Percentiles rank a stretch among this genome's conserved stretches.
Conservation (phyloP, 192 early-diverging fungal genomes). For the Linderina pennispora region DNA sequence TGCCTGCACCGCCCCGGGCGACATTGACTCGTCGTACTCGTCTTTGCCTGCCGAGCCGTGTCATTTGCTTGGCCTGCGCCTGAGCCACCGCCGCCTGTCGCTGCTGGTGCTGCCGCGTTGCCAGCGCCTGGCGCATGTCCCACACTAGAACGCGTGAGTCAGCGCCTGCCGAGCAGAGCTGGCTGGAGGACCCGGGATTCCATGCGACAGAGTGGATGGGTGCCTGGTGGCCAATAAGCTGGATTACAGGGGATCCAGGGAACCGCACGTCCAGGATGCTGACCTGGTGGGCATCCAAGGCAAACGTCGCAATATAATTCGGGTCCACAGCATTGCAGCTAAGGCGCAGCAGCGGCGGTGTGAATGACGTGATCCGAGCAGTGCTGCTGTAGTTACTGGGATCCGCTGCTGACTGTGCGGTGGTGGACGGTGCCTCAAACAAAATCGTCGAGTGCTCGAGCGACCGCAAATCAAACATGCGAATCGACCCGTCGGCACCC, state of each 20-base stretch:
- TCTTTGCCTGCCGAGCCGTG: slow-evolving; percentile 16
- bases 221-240: slow-evolving; percentile 72
- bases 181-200: slow-evolving; percentile 72
- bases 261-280: slow-evolving; percentile 88
- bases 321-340: slow-evolving; percentile 87
- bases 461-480: slow-evolving; percentile 95
- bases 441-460: slow-evolving; percentile 98
- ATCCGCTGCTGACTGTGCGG: slow-evolving; percentile 20
- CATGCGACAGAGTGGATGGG: slow-evolving; percentile 82
- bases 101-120: slow-evolving; percentile 42
- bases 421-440: slow-evolving; percentile 74
- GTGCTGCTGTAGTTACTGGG: slow-evolving; percentile 2
- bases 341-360: slow-evolving; percentile 69
- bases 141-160: slow-evolving; percentile 89
- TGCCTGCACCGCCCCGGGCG: slow-evolving; percentile 23
- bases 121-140: slow-evolving; percentile 62
- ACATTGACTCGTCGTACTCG: slow-evolving; percentile 13
- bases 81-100: slow-evolving; percentile 35
- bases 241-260: slow-evolving; percentile 78
- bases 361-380: slow-evolving; percentile 24
- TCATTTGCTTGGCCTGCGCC: slow-evolving; percentile 41
- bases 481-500: slow-evolving; percentile 95
- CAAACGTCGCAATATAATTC: slow-evolving; percentile 90
- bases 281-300: slow-evolving; percentile 73
- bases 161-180: slow-evolving; percentile 85